phyloP scores from a whole-genome alignment of 2,329 filamentous ascomycete genomes.

The Lasiodiplodia gonubiensis region DNA sequence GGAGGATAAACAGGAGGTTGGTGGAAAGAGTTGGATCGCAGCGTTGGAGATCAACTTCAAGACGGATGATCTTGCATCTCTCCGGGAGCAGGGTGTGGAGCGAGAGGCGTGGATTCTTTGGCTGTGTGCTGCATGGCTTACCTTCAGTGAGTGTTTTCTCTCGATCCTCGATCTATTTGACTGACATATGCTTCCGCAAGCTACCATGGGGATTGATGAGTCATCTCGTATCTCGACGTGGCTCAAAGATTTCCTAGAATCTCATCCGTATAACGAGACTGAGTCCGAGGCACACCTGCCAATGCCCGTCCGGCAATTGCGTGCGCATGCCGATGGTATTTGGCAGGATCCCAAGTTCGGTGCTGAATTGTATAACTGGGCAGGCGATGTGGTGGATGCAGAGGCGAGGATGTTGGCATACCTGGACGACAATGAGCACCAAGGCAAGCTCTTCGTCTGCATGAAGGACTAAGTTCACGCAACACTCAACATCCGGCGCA shows the following conservation, averaged over 20 bases:
- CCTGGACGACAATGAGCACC: slow-evolving; percentile 11
- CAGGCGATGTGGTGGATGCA: neutral
- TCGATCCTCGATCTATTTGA: neutral
- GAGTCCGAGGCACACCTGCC: neutral
- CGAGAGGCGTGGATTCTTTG: slow-evolving; percentile 21
- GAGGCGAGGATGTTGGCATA: slow-evolving; percentile 26
- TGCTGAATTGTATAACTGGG: slow-evolving; percentile 6
- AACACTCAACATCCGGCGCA: neutral
- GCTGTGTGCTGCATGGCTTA: slow-evolving; percentile 20
- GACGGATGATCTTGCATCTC: slow-evolving; percentile 9
- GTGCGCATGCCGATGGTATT: slow-evolving; percentile 4
- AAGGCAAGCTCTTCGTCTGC: slow-evolving; percentile 20
- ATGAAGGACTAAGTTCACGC: neutral
- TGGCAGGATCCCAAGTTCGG: neutral
- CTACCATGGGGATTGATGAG: neutral
- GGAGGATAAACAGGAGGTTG: neutral
- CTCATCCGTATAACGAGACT: slow-evolving; percentile 7
- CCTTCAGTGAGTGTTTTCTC: neutral
- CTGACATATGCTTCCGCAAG: neutral
- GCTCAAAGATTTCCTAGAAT: slow-evolving; percentile 8
- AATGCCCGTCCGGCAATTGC: neutral
- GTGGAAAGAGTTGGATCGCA: neutral
- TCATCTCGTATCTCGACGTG: slow-evolving; percentile 10
- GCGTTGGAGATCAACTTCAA: slow-evolving; percentile 7
- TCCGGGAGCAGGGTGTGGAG: slow-evolving; percentile 18